Evolutionary conservation across 31 red algal genomes (phyloP), one percentile per base, ranked within the genome.

Genomic region (Odonthalia washingtoniensis): DNA sequence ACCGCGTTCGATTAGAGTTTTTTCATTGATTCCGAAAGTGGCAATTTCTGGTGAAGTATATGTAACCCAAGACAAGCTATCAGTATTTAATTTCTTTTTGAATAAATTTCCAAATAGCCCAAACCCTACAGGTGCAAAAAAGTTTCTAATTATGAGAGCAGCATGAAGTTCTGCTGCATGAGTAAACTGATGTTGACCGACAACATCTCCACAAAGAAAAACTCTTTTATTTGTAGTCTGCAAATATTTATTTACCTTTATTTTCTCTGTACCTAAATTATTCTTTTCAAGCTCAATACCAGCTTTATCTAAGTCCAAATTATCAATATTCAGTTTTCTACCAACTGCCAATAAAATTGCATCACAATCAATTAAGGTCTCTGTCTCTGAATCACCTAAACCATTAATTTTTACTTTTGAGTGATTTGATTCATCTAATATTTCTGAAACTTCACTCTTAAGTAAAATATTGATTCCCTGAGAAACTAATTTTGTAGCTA

Each of bases 21-120:
- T 94, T 87, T 99, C 97, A 1, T 94, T 99, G 67, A 96, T 96
- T 40, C 97, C 97, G 39, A 99, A 94, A 35, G 90, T 85, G 37
- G 97, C 97, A 27, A 99, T 95, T 76, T 99, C 97, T 12, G 97
- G 97, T 61, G 95, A 84, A n/a, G 97, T 99, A 88, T 96, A 99
- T 32, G 95, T 93, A 16, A 97, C 97, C 35, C 92, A 85, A 43
- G 97, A 95, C 43, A 99, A 86, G 70, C 75, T 80, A 77, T 97
- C 81, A 74, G 96, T 96, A 72, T 99, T 85, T 4, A 97, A 41
- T 80, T 97, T 94, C 6, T 75, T 83, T 35, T 67, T 67, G 27
- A 33, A 33, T 33, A 67, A 67, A 33, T 30, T 67, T 33, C 64
- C 64, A 67, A 67, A 67, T 35, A 67, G 6, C 64, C 30, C 27